phyloP scores from a whole-genome alignment of 2,329 filamentous ascomycete species.

The Ramichloridium luteum region DNA sequence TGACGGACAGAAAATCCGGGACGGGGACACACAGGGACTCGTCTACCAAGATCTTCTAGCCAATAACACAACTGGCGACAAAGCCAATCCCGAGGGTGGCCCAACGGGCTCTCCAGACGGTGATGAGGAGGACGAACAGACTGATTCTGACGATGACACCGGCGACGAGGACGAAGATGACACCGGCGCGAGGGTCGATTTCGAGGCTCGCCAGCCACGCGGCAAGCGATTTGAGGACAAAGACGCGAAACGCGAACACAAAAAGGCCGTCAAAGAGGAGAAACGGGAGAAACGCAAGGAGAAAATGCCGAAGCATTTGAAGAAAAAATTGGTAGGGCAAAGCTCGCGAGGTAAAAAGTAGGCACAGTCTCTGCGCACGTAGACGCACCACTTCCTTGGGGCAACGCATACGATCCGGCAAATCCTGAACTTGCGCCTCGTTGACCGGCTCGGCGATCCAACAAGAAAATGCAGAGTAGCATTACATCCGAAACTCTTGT shows the following conservation, averaged over 20 bases:
- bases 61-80: conserved; percentile 41
- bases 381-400: no score
- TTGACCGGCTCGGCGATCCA: no score
- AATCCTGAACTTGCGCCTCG: no score
- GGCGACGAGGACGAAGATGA: conserved; percentile 22
- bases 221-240: conserved; percentile 86
- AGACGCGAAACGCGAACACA: conserved; percentile 79
- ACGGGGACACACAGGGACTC: conserved; percentile 62
- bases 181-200: conserved; percentile 22
- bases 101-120: conserved; percentile 9
- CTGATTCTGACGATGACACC: conserved; percentile 26
- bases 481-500: no score
- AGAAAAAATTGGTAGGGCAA: conserved; percentile 68
- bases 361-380: no score
- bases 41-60: conserved; percentile 80
- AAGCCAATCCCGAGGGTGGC: conserved; percentile 12
- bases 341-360: conserved; percentile 51
- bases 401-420: no score
- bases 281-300: conserved; percentile 86
- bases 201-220: conserved; percentile 51
- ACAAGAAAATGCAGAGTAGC: no score
- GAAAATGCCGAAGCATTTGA: conserved; percentile 93
- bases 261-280: conserved; percentile 83
- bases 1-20: conserved; percentile 64
- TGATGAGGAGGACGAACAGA: conserved; percentile 22